A percentile compares a stretch with the other conserved stretches of the same genome.
phyloP scores from a whole-genome alignment of 2,329 filamentous ascomycete genomes.

The Colletotrichum echinochloae region DNA sequence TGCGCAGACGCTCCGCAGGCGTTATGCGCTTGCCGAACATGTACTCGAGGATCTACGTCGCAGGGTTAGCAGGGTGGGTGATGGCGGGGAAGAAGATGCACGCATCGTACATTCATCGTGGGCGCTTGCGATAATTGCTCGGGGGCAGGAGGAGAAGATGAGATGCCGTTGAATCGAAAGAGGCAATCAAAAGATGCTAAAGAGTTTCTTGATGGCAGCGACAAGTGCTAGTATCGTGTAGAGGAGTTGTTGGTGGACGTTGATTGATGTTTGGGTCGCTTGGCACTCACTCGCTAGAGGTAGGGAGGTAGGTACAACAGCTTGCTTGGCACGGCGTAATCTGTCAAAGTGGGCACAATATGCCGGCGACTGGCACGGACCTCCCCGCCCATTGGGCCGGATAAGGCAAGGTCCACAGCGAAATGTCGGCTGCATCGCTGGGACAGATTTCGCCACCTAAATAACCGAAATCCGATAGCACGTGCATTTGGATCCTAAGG shows the following conservation, averaged over 20 bases:
- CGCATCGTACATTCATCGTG: conserved; percentile 68
- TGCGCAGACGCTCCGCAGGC: conserved; percentile 88
- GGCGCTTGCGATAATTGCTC: conserved; percentile 11
- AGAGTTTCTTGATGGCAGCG: conserved; percentile 16
- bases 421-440: no score
- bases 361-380: no score
- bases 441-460: no score
- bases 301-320: conserved; percentile 27
- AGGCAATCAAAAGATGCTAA: background rate
- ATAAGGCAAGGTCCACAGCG: no score
- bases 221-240: conserved; percentile 18
- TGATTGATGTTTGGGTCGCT: conserved; percentile 28
- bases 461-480: no score
- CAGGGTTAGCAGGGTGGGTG: conserved; percentile 37
- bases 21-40: conserved; percentile 99
- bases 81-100: conserved; percentile 32
- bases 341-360: no score
- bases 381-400: no score
- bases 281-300: conserved; percentile 23
- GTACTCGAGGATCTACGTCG: conserved; percentile 92
- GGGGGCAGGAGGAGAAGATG: no score
- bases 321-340: conserved; percentile 37
- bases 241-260: conserved; percentile 30
- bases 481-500: no score
- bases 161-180: background rate